Conservation (phyloP, 495 filamentous ascomycete species). For the Aspergillus saccharolyticus region DNA sequence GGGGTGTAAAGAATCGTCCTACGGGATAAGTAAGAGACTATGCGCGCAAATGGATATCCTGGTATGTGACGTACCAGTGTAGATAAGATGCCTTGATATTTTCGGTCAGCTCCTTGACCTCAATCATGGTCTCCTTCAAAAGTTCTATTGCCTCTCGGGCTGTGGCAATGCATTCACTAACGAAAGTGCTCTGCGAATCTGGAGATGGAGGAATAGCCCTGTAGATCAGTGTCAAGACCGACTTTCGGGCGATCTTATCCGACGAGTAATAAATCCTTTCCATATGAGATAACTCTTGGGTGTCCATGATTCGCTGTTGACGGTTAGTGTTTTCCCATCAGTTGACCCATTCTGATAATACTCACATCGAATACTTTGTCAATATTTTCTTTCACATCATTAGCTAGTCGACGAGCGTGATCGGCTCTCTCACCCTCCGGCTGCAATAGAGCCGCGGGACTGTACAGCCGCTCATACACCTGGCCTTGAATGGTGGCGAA, state of each 20-base stretch:
- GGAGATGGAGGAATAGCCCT: slow-evolving; percentile 51
- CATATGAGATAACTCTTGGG: slow-evolving; percentile 17
- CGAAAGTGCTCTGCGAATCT: slow-evolving; percentile 45
- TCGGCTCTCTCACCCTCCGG: slow-evolving; percentile 39
- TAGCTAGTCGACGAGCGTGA: slow-evolving; percentile 30
- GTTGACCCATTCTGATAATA: not conserved
- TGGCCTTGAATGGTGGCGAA: slow-evolving; percentile 52
- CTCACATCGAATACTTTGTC: slow-evolving; percentile 34
- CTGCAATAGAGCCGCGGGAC: slow-evolving; percentile 51
- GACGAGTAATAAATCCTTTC: slow-evolving; percentile 47
- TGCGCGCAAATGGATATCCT: not conserved
- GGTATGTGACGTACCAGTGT: slow-evolving; percentile 49
- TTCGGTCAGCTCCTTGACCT: slow-evolving; percentile 41
- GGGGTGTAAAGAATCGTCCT: slow-evolving; percentile 63
- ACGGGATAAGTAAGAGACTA: slow-evolving; percentile 7
- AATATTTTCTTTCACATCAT: slow-evolving; percentile 28
- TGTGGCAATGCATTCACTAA: slow-evolving; percentile 54
- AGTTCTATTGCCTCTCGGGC: slow-evolving; percentile 50
- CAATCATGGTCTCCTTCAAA: slow-evolving; percentile 48
- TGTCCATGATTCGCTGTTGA: slow-evolving; percentile 10
- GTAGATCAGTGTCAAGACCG: slow-evolving; percentile 55
- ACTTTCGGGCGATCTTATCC: slow-evolving; percentile 52
- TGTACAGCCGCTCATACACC: slow-evolving; percentile 57
- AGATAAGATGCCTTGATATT: slow-evolving; percentile 52
- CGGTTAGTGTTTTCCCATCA: slow-evolving; percentile 7